These are phyloP conservation scores for Tricholoma sp. DNA, from an alignment of 768 basidiomycete species.

Conservation along the genomic window DNA sequence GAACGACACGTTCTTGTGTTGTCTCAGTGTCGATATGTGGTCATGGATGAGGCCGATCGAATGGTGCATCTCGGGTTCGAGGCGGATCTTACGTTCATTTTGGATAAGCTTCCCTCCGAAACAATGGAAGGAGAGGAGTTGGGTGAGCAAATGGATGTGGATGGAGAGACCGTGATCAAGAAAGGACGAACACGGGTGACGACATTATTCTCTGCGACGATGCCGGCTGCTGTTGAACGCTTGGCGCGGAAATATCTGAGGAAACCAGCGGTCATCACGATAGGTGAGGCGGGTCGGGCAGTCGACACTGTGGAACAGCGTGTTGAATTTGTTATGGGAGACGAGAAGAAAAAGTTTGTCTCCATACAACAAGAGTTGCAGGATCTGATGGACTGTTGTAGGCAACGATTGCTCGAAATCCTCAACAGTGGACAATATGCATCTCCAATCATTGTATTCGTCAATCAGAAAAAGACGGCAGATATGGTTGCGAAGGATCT, in stretches of 20 bases:
- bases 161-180: conserved; percentile 60
- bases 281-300: conserved; percentile 96
- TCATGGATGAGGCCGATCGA: conserved; percentile 99
- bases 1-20: conserved; percentile 94
- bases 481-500: conserved; percentile 97
- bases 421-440: conserved; percentile 80
- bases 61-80: conserved; percentile 99
- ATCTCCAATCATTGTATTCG: conserved; percentile 96
- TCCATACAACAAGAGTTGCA: not conserved
- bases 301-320: conserved; percentile 97
- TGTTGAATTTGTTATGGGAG: conserved; percentile 88
- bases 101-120: conserved; percentile 86
- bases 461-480: conserved; percentile 99
- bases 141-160: conserved; percentile 73
- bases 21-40: conserved; percentile 95
- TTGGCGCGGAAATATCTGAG: conserved; percentile 91
- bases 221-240: conserved; percentile 96
- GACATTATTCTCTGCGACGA: conserved; percentile 95
- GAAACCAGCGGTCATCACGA: conserved; percentile 92
- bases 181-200: conserved; percentile 88
- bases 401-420: conserved; percentile 83
- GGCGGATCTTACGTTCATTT: conserved; percentile 86
- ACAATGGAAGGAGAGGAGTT: conserved; percentile 83
- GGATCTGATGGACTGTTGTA: conserved; percentile 28
- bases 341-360: conserved; percentile 93